Evolutionary conservation across 2,329 filamentous ascomycete species (phyloP).

Genomic region (Penicillium sclerotigenum): DNA sequence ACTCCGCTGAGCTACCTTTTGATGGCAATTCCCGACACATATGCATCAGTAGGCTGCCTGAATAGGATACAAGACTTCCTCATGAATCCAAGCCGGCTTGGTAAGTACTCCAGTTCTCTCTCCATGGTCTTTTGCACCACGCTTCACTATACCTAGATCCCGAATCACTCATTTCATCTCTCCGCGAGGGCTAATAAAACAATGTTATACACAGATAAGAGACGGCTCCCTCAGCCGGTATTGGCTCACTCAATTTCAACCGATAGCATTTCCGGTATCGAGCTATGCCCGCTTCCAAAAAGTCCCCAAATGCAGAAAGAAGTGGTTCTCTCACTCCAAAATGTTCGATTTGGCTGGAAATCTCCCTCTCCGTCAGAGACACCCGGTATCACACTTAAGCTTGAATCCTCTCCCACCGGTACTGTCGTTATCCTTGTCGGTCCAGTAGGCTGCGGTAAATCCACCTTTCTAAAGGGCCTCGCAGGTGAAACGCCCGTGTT

Average conservation of each 20-base stretch:
- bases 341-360: constrained; percentile 12
- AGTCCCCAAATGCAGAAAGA: neutral
- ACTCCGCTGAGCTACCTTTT: constrained; percentile 39
- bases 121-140: neutral
- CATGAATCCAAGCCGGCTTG: constrained; percentile 17
- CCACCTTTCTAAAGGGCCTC: constrained; percentile 40
- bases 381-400: neutral
- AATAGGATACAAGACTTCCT: constrained; percentile 32
- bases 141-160: neutral
- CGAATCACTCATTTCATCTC: neutral
- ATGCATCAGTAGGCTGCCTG: constrained; percentile 40
- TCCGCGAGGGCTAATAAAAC: neutral
- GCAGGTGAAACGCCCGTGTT: constrained; percentile 29
- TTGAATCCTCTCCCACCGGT: constrained; percentile 15
- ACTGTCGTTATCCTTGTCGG: constrained; percentile 42
- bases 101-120: constrained; percentile 4
- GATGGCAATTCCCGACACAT: constrained; percentile 36
- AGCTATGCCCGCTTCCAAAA: neutral
- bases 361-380: neutral
- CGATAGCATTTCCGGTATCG: neutral
- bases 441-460: constrained; percentile 50
- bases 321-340: constrained; percentile 4
- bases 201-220: constrained; percentile 13
- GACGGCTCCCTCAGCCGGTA: neutral
- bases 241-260: neutral